phyloP scores from a whole-genome alignment of 345 rosid genomes.

The Abelmoschus esculentus region DNA sequence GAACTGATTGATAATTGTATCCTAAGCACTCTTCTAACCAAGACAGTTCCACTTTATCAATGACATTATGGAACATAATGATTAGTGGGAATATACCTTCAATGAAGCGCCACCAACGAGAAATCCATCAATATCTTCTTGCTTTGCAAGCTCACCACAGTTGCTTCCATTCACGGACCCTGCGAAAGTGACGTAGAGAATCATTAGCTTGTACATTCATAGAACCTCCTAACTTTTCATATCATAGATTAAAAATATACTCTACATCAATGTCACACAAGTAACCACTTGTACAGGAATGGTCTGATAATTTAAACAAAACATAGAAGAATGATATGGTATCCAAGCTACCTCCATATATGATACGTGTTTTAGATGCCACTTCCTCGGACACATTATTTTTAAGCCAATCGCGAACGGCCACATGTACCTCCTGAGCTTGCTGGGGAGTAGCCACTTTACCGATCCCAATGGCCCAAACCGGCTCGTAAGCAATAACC shows the following conservation, averaged over 20 bases:
- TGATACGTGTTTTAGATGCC: constrained; percentile 85
- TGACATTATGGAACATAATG: background rate
- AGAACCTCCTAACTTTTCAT: background rate
- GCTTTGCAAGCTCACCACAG: constrained; percentile 80
- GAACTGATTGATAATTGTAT: background rate
- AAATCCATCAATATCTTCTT: constrained; percentile 97
- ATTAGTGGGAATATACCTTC: constrained; percentile 45
- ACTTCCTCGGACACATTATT: constrained; percentile 79
- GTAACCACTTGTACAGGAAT: too few species aligned
- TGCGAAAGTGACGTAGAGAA: constrained; percentile 17
- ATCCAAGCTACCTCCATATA: constrained; percentile 69
- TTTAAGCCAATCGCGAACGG: constrained; percentile 90
- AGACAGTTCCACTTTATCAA: background rate
- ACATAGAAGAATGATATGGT: background rate
- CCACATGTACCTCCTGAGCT: constrained; percentile 93
- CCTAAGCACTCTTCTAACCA: background rate
- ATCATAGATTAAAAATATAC: too few species aligned
- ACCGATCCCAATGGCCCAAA: constrained; percentile 99
- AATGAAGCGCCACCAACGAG: constrained; percentile 99
- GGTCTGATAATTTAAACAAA: background rate
- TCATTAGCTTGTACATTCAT: background rate
- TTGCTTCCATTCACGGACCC: constrained; percentile 97
- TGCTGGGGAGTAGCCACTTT: constrained; percentile 91
- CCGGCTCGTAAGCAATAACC: constrained; percentile 96
- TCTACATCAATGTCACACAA: too few species aligned